A percentile compares a stretch with the other conserved stretches of the same genome.
Conservation (phyloP, 1,284 basidiomycete genomes). For the Irpex sp. region DNA sequence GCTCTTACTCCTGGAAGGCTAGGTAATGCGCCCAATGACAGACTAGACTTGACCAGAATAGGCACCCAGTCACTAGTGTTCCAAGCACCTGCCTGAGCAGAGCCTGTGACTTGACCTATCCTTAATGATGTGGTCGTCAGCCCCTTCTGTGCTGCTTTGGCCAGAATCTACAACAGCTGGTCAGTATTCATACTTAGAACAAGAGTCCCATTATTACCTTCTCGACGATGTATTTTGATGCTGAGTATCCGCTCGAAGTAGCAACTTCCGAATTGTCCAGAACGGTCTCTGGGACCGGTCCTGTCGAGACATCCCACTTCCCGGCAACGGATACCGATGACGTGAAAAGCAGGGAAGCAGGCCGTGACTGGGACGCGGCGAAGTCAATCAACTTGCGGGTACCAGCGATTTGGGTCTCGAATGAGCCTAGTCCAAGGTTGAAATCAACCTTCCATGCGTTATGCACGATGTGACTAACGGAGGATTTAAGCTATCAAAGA, state of each 20-base stretch:
- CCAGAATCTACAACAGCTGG: conserved; percentile 21
- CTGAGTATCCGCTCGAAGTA: conserved; percentile 30
- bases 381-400: conserved; percentile 27
- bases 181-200: not conserved
- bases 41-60: conserved; percentile 26
- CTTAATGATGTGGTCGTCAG: conserved; percentile 24
- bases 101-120: conserved; percentile 31
- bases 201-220: conserved; percentile 11
- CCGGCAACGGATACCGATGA: conserved; percentile 22
- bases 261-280: conserved; percentile 20
- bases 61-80: conserved; percentile 31
- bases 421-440: conserved; percentile 29
- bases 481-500: conserved; percentile 6
- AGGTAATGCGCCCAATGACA: conserved; percentile 24
- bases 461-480: conserved; percentile 18
- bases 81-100: conserved; percentile 25
- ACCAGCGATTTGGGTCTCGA: conserved; percentile 25
- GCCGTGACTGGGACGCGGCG: conserved; percentile 14
- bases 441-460: conserved; percentile 32
- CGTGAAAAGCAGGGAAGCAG: conserved; percentile 27
- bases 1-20: conserved; percentile 22
- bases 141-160: conserved; percentile 15
- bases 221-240: conserved; percentile 29
- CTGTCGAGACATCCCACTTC: conserved; percentile 18
- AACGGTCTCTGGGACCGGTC: conserved; percentile 29